Evolutionary conservation across 23 red algal genomes (phyloP), one percentile per base, ranked within the genome.

Genomic region (Chondrus crispus): DNA sequence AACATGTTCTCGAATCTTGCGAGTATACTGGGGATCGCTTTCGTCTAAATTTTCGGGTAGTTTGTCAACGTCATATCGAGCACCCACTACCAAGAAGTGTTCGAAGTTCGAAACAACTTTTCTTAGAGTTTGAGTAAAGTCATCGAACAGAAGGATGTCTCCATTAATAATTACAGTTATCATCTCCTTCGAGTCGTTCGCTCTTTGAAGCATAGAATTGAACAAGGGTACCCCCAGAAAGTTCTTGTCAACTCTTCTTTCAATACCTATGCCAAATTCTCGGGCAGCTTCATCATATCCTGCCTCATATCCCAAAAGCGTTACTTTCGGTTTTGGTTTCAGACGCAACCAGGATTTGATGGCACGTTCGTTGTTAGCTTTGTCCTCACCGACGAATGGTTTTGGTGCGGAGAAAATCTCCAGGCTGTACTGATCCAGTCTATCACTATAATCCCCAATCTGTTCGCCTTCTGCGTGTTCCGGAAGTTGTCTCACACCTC

Each of bases 141-240:
- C 94, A 46, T 93, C 89, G 71, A 95, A 95, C 20, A 99, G 72
- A 16, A 96, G 58, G 68, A 99, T 96, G 30, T 99, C 97, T 55
- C 93, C 97, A 80, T 99, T 99, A 51, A 99, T 93, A 41, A 99
- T 94, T 6, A 99, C 72, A 3, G 86, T 92, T 2, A 99, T 82
- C 80, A 91, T 85, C 28, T 80, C 91, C 47, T 81, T 81, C 13
- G 93, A 94, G 45, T 93, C 52, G 39, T 94, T 96, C 14, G 97
- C 93, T 2, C 97, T 89, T 40, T 90, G 82, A 37, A 99, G 26
- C 97, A 99, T 99, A 3, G 92, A 93, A 72, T 99, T 94, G 88
- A 99, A 99, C 4, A 99, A 84, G 11, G 97, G 97, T 3, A 99
- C 97, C 3, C 97, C 97, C 16, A 94, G 94, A 85, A 99, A 99